Evolutionary conservation across 768 basidiomycete genomes (phyloP), one percentile per base, ranked within the genome.

Genomic region (Candolleomyces eurysporus): DNA sequence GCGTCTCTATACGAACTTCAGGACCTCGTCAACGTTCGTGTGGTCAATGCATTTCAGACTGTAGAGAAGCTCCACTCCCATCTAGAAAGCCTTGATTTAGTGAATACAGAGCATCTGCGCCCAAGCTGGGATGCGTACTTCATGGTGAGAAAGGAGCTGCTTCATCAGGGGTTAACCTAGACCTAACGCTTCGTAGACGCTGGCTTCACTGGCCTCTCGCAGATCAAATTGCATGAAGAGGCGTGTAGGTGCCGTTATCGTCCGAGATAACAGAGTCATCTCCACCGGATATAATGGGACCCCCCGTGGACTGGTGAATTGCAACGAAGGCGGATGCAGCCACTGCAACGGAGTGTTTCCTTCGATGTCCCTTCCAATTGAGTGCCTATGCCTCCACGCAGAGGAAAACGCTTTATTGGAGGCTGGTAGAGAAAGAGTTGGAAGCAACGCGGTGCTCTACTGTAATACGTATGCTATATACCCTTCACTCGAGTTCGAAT

Each of bases 151-250:
- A 14, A 30, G 19, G 19, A 2, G 26, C 4, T 2, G 26, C 26
- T 26, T 26, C 26, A 26, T 26, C 26, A 4, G 26, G 26, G 26
- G 26, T 26, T 26, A 26, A 26, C 26, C 2, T 26, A 26, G 26
- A 26, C 4, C 26, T 26, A 26, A 26, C 26, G 26, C 26, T 26
- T 26, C 26, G 30, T 66, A 94, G 92, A 94, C 90, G 4, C 80
- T 98, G 36, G 96, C 96, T 14, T 89, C 90, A 17, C 82, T 98
- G 42, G 95, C 95, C 16, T 93, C 95, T 14, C 87, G 84, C 61
- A 81, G 94, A 39, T 95, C 94, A 4, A 97, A 97, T 69, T 97
- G 96, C 71, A 97, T 98, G 95, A 97, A 98, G 72, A 84, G 96
- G 8, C 84, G 97, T 2, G 97, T 99, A 0, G 97, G 97, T 8